Evolutionary conservation across 495 filamentous ascomycete genomes (phyloP), one percentile per base, ranked within the genome.

Genomic region (Thermochaetoides thermophila): DNA sequence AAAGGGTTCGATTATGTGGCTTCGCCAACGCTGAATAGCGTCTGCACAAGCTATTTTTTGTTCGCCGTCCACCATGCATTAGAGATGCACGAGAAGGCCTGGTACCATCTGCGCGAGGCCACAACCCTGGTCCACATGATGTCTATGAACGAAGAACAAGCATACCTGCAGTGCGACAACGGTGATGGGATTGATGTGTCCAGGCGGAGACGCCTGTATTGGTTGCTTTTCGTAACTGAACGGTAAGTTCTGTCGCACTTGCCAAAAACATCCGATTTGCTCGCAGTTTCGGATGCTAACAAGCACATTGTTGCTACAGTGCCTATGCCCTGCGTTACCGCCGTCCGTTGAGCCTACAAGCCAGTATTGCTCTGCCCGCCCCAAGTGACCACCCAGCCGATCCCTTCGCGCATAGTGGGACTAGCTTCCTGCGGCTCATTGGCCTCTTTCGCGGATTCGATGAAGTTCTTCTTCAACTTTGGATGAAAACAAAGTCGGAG

Each of bases 1-100:
- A 79, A 77, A 47, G 69, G 71, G n/a, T 74, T 71, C 42, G 76
- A 89, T 42, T 71, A 79, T 44, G 57, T 84, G 14, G 81, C 84
- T 32, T 64, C 59, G 45, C 71, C 79, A 2, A 78, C 73, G 0
- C 55, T 81, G 20, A 73, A 75, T 43, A 75, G 60, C 9, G 61
- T 87, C 7, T 65, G 80, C 35, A 86, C 81, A 8, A 84, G 78
- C 4, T 89, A 78, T 56, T 85, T 89, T 45, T 55, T 84, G 7
- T 89, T 81, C 46, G 79, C 74, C 4, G 76, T 74, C 29, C 74
- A 78, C 52, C 80, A 78, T 40, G 78, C 74, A 30, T 59, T 87
- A 17, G 76, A 78, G 28, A 64, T 72, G 52, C 73, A 78, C 47
- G 71, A 76, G 43, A 72, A 74, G 50, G 77, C 78, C 0, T 84